Base-by-base conservation (phyloP, 768 basidiomycete genomes). In the Daedalea quercina region DNA sequence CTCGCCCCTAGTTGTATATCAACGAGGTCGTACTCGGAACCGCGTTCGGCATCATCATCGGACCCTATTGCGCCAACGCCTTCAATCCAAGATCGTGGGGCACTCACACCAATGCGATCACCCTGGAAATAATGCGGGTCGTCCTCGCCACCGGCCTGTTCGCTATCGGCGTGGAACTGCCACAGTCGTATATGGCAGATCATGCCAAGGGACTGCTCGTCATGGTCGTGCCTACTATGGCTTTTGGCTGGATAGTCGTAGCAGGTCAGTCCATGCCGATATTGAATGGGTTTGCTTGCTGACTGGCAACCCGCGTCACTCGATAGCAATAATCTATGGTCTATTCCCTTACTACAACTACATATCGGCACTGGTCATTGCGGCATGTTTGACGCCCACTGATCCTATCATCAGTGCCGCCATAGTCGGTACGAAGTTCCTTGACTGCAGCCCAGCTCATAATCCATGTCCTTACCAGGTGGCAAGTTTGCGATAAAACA, bases 21-120 rank as follows among this genome's bases (percentile, higher is more conserved):
- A 96, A 93, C 60, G 95, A 99, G 74, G 94, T 95, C 33, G 85
- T 94, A 26, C 82, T 96, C 23, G 94, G 92, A 1, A 94, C 93
- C 0, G 75, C 76, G 0, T 84, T 84, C 53, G 79, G 80, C 3
- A 67, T 82, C 42, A 55, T 81, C 45, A 78, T 87, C 50, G 89
- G 92, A 2, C 94, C 91, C 4, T 75, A 90, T 54, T 79, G 75
- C 45, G 79, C 82, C 25, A 76, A 78, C 33, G 70, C 86, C 8
- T 90, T 94, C 67, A 71, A 92, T 59, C 94, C 93, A 6, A 76
- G 86, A 2, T 73, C 74, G 2, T 96, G 93, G 93, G 78, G 77
- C 9, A 35, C 20, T 26, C 63, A 3, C 8, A 70, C 69, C 34
- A 75, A 79, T 61, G 66, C 71, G 3, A 80, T 99, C 53, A 97